Evolutionary conservation across 148 eudicot species (phyloP).

Genomic region (Rhododendron williamsianum): DNA sequence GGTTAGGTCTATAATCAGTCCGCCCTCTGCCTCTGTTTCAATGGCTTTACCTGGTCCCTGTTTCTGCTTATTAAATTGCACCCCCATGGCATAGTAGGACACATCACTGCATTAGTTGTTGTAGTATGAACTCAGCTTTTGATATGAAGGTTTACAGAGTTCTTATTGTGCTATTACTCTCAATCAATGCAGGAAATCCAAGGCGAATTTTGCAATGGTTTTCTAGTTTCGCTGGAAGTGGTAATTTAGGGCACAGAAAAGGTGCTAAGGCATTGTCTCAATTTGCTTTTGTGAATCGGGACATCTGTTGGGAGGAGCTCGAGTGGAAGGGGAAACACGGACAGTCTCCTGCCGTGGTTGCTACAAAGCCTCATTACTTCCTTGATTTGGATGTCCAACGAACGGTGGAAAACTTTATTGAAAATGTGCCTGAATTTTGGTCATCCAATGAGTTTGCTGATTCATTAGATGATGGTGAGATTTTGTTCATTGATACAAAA

Average conservation of each 20-base stretch:
- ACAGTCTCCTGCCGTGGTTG: slow-evolving; percentile 97
- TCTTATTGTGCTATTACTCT: slow-evolving; percentile 18
- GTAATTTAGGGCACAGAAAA: slow-evolving; percentile 56
- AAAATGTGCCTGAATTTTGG: slow-evolving; percentile 93
- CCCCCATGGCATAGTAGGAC: neutral
- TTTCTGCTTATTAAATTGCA: neutral
- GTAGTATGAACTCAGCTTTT: neutral
- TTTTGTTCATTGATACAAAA: slow-evolving; percentile 53
- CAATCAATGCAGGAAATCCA: slow-evolving; percentile 67
- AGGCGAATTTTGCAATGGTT: slow-evolving; percentile 80
- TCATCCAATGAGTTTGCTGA: slow-evolving; percentile 82
- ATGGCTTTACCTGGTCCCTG: neutral
- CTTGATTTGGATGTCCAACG: slow-evolving; percentile 85
- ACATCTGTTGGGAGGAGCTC: slow-evolving; percentile 98
- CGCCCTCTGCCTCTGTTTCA: neutral
- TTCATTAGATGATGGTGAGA: slow-evolving; percentile 76
- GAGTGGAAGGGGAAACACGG: slow-evolving; percentile 99
- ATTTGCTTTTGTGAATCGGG: slow-evolving; percentile 83
- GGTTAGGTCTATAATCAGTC: neutral
- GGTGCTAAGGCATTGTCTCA: slow-evolving; percentile 91
- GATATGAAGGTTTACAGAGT: neutral
- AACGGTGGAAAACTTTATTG: slow-evolving; percentile 83
- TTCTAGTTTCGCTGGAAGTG: slow-evolving; percentile 53
- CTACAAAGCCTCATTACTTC: slow-evolving; percentile 97
- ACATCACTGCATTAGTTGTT: neutral